Conservation (phyloP, 2,329 filamentous ascomycete genomes). For the Tolypocladium album region DNA sequence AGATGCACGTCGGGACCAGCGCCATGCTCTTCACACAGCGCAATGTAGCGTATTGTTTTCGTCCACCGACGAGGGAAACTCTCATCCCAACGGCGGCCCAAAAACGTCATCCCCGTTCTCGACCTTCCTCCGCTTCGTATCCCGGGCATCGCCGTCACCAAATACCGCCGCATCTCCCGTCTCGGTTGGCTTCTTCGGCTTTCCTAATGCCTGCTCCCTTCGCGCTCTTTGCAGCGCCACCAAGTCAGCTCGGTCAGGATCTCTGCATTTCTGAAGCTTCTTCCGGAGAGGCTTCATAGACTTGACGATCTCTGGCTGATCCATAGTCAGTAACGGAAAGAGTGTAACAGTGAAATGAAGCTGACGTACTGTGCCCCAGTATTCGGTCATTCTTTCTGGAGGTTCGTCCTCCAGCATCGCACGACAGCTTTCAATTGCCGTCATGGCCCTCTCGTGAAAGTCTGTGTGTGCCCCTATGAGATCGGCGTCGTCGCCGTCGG, state of each 20-base stretch:
- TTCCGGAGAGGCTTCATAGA: conserved; percentile 47
- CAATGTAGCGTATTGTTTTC: too few species aligned
- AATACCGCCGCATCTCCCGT: conserved; percentile 35
- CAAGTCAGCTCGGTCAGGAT: conserved; percentile 63
- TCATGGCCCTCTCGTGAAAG: conserved; percentile 36
- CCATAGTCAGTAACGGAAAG: neutral
- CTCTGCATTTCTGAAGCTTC: conserved; percentile 63
- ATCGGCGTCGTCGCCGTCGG: conserved; percentile 13
- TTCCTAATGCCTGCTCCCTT: conserved; percentile 39
- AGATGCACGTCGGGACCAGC: neutral
- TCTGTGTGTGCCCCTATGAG: conserved; percentile 12
- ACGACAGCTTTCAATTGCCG: conserved; percentile 37
- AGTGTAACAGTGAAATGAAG: too few species aligned
- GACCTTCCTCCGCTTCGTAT: conserved; percentile 36
- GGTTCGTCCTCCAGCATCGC: conserved; percentile 46
- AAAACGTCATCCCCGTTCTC: conserved; percentile 33
- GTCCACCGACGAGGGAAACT: neutral
- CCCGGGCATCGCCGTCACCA: conserved; percentile 25
- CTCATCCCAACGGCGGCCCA: conserved; percentile 27
- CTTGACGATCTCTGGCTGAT: conserved; percentile 32
- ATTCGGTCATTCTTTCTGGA: conserved; percentile 41
- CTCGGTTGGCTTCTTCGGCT: conserved; percentile 29
- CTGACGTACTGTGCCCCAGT: conserved; percentile 38
- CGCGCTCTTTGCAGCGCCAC: conserved; percentile 57
- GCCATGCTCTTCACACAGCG: neutral